Conservation (phyloP, 2,329 filamentous ascomycete species). For the Paecilomyces dactylethromorphus region DNA sequence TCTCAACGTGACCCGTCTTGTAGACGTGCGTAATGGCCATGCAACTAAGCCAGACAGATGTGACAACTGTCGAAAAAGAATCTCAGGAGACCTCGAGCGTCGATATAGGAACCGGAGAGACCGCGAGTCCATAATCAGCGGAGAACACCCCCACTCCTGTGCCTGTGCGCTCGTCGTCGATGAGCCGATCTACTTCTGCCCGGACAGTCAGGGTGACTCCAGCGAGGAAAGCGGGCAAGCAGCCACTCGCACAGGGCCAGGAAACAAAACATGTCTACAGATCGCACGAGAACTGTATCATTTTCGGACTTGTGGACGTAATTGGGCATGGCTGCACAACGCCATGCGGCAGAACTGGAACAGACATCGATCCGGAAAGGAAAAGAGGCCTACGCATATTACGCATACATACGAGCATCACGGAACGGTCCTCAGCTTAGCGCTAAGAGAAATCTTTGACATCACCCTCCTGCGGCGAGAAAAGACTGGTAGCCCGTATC, state of each 20-base stretch:
- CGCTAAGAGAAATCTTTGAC: slow-evolving; percentile 29
- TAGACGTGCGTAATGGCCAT: not conserved
- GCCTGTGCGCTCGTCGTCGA: slow-evolving; percentile 2
- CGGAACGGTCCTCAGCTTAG: slow-evolving; percentile 26
- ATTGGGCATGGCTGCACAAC: slow-evolving; percentile 30
- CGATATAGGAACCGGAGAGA: not conserved
- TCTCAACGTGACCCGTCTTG: slow-evolving; percentile 12
- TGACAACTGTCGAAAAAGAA: slow-evolving; percentile 20
- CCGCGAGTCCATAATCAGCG: slow-evolving; percentile 1
- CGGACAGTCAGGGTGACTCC: not conserved
- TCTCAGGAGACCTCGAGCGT: not conserved
- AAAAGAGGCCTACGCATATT: slow-evolving; percentile 7
- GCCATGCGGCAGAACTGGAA: slow-evolving; percentile 19
- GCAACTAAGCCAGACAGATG: slow-evolving; percentile 11
- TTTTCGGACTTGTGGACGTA: slow-evolving; percentile 20
- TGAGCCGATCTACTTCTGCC: slow-evolving; percentile 7
- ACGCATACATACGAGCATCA: slow-evolving; percentile 23
- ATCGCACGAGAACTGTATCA: slow-evolving; percentile 23
- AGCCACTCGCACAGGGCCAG: not conserved
- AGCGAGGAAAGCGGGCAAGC: not conserved
- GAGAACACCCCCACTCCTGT: slow-evolving; percentile 4
- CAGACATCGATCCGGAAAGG: not conserved
- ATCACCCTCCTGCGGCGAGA: slow-evolving; percentile 26
- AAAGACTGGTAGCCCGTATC: slow-evolving; percentile 12
- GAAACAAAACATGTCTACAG: slow-evolving; percentile 13